A percentile compares a stretch with the other conserved stretches of the same genome.
phyloP scores from a whole-genome alignment of 2,329 filamentous ascomycete species.

The Colletotrichum graminicola region DNA sequence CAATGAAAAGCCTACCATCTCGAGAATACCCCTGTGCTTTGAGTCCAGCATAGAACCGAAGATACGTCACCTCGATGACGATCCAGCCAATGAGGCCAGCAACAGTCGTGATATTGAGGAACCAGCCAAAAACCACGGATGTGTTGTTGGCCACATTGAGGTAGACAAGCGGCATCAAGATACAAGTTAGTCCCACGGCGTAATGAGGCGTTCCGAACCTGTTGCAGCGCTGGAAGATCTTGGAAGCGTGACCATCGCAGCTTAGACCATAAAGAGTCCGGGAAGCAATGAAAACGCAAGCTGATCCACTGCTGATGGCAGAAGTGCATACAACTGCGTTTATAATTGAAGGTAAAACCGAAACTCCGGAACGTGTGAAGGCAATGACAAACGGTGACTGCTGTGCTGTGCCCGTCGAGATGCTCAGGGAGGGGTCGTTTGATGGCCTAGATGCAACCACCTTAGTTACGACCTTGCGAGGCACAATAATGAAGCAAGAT shows the following conservation, averaged over 20 bases:
- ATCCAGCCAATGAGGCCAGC: slow-evolving; percentile 67
- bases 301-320: slow-evolving; percentile 64
- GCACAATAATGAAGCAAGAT: neutral
- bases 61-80: slow-evolving; percentile 66
- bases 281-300: slow-evolving; percentile 66
- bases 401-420: slow-evolving; percentile 46
- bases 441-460: slow-evolving; percentile 52
- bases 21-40: slow-evolving; percentile 29
- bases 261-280: slow-evolving; percentile 68
- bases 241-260: slow-evolving; percentile 64
- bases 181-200: slow-evolving; percentile 60
- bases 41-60: slow-evolving; percentile 60
- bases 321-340: slow-evolving; percentile 67
- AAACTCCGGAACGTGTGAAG: slow-evolving; percentile 64
- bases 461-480: neutral
- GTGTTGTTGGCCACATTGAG: slow-evolving; percentile 68
- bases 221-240: slow-evolving; percentile 53
- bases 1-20: neutral
- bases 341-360: slow-evolving; percentile 65
- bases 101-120: slow-evolving; percentile 66
- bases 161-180: slow-evolving; percentile 74
- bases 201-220: slow-evolving; percentile 28
- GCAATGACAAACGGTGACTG: slow-evolving; percentile 63
- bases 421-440: slow-evolving; percentile 61
- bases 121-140: slow-evolving; percentile 72